Evolutionary conservation across 345 rosid species (phyloP).

Genomic region (Hevea brasiliensis): DNA sequence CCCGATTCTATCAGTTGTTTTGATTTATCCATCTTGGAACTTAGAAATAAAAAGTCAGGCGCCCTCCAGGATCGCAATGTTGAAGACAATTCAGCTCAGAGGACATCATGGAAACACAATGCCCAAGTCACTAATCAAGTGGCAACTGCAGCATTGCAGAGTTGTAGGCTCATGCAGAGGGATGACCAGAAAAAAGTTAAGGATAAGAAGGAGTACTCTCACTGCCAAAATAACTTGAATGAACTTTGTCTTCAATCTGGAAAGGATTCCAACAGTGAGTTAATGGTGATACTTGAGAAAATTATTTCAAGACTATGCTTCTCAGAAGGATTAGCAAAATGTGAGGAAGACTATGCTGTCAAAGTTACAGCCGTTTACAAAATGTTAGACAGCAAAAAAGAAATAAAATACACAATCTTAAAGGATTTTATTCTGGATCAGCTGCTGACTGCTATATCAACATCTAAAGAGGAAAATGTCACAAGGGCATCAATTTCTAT

Average conservation of each 20-base stretch:
- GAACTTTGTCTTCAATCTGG: constrained; percentile 24
- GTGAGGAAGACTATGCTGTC: constrained; percentile 53
- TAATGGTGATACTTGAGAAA: constrained; percentile 54
- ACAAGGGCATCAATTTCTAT: constrained; percentile 67
- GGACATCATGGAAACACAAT: constrained; percentile 30
- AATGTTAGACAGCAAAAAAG: constrained; percentile 59
- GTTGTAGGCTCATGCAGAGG: constrained; percentile 10
- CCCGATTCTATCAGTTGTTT: constrained; percentile 37
- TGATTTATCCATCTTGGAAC: constrained; percentile 43
- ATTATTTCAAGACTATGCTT: constrained; percentile 52
- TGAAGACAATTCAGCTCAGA: constrained; percentile 32
- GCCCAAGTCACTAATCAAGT: constrained; percentile 41
- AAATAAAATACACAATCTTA: constrained; percentile 57
- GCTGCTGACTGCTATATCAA: constrained; percentile 63
- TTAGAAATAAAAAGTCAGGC: constrained; percentile 31
- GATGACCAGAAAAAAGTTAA: too few relatives aligned
- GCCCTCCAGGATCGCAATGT: constrained; percentile 17
- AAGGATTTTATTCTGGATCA: constrained; percentile 75
- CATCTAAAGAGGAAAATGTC: constrained; percentile 67
- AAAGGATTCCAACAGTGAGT: constrained; percentile 39
- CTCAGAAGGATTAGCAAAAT: constrained; percentile 47
- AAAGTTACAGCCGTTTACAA: constrained; percentile 64
- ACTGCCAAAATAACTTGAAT: constrained; percentile 21
- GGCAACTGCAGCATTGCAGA: constrained; percentile 29
- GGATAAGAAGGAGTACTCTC: too few relatives aligned